These are phyloP conservation scores for Platanus orientalis DNA, from an alignment of 164 flowering plant genomes.

Conservation along the genomic window DNA sequence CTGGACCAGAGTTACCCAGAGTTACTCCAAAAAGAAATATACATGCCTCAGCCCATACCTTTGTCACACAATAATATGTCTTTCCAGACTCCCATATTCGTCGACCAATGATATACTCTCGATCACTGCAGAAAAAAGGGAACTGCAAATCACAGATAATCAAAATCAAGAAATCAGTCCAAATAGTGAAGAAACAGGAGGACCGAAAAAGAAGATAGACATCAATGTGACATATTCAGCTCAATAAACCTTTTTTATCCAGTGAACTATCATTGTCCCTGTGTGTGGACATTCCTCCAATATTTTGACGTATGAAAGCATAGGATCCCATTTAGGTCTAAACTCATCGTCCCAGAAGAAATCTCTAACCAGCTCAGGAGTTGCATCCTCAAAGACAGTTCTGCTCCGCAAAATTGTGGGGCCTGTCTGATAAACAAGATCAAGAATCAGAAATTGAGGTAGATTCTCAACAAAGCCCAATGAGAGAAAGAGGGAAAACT, in stretches of 20 bases:
- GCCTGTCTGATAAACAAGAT: slow-evolving; percentile 22
- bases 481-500: background rate
- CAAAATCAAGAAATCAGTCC: slow-evolving; percentile 9
- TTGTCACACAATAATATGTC: slow-evolving; percentile 58
- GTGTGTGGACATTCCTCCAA: slow-evolving; percentile 59
- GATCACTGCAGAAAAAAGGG: slow-evolving; percentile 77
- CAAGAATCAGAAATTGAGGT: background rate
- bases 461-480: background rate
- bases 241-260: slow-evolving; percentile 66
- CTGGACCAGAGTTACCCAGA: background rate
- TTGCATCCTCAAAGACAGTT: slow-evolving; percentile 62
- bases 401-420: slow-evolving; percentile 73
- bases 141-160: slow-evolving; percentile 37
- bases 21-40: background rate
- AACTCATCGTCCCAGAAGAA: slow-evolving; percentile 90
- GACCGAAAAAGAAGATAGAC: background rate
- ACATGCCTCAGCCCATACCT: slow-evolving; percentile 26
- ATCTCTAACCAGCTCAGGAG: slow-evolving; percentile 69
- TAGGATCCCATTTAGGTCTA: slow-evolving; percentile 66
- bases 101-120: slow-evolving; percentile 69
- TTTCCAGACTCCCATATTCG: slow-evolving; percentile 71
- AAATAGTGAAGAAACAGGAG: background rate
- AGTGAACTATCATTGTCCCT: slow-evolving; percentile 65
- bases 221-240: background rate
- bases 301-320: slow-evolving; percentile 45